Conservation (phyloP, 2,329 filamentous ascomycete species). For the Coniochaeta sp. region DNA sequence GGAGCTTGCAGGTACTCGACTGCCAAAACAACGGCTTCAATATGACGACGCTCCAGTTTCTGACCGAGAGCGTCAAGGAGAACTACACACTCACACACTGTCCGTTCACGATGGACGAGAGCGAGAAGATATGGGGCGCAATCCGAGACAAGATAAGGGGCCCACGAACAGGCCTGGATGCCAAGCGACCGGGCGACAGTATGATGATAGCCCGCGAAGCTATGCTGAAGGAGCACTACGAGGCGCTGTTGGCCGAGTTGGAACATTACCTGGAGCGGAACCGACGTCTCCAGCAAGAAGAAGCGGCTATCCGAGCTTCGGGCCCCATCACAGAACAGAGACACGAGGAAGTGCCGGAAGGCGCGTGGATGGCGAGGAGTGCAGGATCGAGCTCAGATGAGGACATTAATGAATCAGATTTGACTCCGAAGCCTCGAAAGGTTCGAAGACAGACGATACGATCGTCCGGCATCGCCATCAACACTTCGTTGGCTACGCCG, state of each 20-base stretch:
- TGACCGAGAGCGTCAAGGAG: constrained; percentile 34
- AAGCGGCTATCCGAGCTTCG: not conserved
- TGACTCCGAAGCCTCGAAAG: not conserved
- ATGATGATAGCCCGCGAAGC: not conserved
- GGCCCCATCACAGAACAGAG: constrained; percentile 1
- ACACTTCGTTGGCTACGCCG: constrained; percentile 5
- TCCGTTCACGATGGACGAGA: constrained; percentile 21
- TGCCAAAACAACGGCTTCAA: constrained; percentile 49
- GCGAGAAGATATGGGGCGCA: constrained; percentile 16
- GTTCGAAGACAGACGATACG: constrained; percentile 7
- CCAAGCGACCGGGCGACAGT: not conserved
- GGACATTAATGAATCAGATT: not conserved
- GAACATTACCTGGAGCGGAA: constrained; percentile 13
- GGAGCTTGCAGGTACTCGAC: constrained; percentile 43
- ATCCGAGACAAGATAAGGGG: constrained; percentile 8
- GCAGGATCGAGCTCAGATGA: constrained; percentile 2
- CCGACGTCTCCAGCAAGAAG: constrained; percentile 4
- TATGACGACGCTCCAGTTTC: constrained; percentile 39
- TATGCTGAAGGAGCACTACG: constrained; percentile 11
- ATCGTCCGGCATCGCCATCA: constrained; percentile 8
- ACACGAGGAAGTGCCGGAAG: not conserved
- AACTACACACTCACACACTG: constrained; percentile 37
- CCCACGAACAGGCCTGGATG: constrained; percentile 3
- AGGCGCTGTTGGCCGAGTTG: constrained; percentile 12
- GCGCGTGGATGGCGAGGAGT: constrained; percentile 8